phyloP scores from a whole-genome alignment of 257 asterid species.

The Echium plantagineum region DNA sequence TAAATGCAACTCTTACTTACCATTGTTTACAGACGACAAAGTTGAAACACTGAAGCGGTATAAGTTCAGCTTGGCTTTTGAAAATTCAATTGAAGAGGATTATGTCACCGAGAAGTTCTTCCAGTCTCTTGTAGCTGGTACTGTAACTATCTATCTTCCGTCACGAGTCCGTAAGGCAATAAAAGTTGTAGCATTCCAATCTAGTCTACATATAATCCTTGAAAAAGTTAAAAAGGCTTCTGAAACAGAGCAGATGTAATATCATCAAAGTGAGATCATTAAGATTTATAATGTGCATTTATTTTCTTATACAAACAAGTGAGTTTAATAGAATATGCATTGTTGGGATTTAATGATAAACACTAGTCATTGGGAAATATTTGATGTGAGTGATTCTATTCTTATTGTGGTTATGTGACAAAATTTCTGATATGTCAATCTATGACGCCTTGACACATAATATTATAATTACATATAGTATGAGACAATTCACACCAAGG shows the following conservation, averaged over 20 bases:
- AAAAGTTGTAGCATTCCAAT: no score
- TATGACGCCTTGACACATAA: background rate
- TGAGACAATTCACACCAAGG: background rate
- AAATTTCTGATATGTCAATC: background rate
- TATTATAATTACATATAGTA: background rate
- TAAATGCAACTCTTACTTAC: constrained; percentile 1
- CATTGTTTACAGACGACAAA: constrained; percentile 73
- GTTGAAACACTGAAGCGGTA: constrained; percentile 64
- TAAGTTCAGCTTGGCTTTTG: constrained; percentile 94
- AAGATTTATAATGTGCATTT: no score
- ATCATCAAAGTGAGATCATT: no score
- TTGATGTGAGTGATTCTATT: background rate
- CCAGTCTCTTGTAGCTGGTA: constrained; percentile 98
- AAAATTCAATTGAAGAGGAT: constrained; percentile 95
- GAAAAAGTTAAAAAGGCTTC: no score
- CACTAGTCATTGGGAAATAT: no score
- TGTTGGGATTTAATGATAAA: no score
- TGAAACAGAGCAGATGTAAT: no score
- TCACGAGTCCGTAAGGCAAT: no score
- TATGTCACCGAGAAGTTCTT: constrained; percentile 91
- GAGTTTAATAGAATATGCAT: no score
- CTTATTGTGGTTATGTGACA: background rate
- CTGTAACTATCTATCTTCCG: background rate
- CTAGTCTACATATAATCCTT: no score
- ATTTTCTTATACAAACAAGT: no score